phyloP scores from a whole-genome alignment of 768 basidiomycete species.

The Boletus reticulatus region DNA sequence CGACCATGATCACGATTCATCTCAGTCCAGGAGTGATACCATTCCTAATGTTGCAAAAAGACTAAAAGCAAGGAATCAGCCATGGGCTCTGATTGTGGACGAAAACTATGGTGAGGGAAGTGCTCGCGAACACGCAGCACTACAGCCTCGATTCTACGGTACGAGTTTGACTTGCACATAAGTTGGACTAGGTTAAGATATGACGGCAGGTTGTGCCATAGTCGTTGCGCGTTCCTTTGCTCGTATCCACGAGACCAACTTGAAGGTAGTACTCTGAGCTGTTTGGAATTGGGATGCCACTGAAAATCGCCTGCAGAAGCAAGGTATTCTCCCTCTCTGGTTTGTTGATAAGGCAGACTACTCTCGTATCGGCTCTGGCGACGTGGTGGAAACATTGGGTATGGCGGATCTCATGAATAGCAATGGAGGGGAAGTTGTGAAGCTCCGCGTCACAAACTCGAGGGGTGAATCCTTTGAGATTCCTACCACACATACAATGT shows the following conservation, averaged over 20 bases:
- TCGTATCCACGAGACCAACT: slow-evolving; percentile 96
- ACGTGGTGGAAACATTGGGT: slow-evolving; percentile 81
- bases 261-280: slow-evolving; percentile 58
- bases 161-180: slow-evolving; percentile 6
- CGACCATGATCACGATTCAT: slow-evolving; percentile 57
- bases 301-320: slow-evolving; percentile 61
- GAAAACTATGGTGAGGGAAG: slow-evolving; percentile 99
- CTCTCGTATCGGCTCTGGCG: slow-evolving; percentile 75
- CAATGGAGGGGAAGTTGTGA: slow-evolving; percentile 41
- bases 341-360: slow-evolving; percentile 88
- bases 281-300: not conserved
- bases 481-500: slow-evolving; percentile 84
- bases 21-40: slow-evolving; percentile 58
- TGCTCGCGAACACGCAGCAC: slow-evolving; percentile 95
- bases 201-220: slow-evolving; percentile 65
- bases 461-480: slow-evolving; percentile 66
- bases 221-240: slow-evolving; percentile 94
- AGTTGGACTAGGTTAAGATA: not conserved
- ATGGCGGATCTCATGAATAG: slow-evolving; percentile 60
- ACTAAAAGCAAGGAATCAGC: slow-evolving; percentile 77
- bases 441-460: slow-evolving; percentile 64
- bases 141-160: slow-evolving; percentile 96
- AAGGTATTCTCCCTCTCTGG: slow-evolving; percentile 96
- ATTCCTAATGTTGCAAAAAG: slow-evolving; percentile 91
- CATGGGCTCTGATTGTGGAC: slow-evolving; percentile 93